These are phyloP conservation scores for Aspergillus clavatus DNA, from an alignment of 2,329 filamentous ascomycete species.

Conservation along the genomic window DNA sequence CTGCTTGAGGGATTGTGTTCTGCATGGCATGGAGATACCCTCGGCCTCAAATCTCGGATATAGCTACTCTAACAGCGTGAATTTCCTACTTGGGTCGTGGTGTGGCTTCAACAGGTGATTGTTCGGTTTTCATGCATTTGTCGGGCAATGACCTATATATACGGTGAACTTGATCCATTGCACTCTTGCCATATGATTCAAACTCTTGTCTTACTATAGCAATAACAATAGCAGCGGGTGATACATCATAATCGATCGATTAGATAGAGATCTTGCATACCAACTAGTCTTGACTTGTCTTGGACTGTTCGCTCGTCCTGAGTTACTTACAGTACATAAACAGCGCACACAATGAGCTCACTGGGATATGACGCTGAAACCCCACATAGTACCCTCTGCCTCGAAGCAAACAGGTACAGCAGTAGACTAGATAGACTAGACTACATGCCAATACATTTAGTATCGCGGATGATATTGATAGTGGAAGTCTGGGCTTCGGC, in stretches of 20 bases:
- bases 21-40: constrained; percentile 35
- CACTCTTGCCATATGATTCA: constrained; percentile 1
- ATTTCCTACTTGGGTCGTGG: constrained; percentile 23
- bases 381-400: constrained; percentile 11
- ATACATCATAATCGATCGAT: neutral
- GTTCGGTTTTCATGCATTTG: neutral
- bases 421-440: too few species aligned
- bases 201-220: constrained; percentile 23
- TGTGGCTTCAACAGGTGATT: constrained; percentile 14
- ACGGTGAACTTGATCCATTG: neutral
- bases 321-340: too few species aligned
- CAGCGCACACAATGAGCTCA: neutral
- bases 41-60: constrained; percentile 23
- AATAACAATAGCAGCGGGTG: constrained; percentile 2
- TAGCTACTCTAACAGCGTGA: constrained; percentile 19
- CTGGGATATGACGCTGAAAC: constrained; percentile 12
- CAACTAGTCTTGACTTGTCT: too few species aligned
- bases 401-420: neutral
- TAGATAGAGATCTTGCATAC: too few species aligned
- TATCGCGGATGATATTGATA: too few species aligned
- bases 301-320: too few species aligned
- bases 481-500: too few species aligned
- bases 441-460: too few species aligned
- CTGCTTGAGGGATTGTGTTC: constrained; percentile 22
- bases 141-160: neutral